Base-by-base conservation (phyloP, 2,329 filamentous ascomycete genomes). In the Beauveria caledonica region DNA sequence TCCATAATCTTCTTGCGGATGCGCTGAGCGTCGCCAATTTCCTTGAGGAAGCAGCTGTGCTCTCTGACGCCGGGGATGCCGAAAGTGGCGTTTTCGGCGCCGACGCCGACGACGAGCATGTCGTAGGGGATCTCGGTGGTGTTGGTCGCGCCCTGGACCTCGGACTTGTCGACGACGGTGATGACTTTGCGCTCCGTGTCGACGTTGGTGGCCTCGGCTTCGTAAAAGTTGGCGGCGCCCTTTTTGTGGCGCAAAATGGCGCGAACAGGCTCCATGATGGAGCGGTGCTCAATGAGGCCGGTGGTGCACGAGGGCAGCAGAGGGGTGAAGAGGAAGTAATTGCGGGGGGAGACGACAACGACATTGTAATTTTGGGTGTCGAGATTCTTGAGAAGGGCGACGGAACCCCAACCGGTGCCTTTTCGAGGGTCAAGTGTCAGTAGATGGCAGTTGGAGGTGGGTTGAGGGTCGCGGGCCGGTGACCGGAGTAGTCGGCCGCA, bases 1-100 rank as follows among this genome's bases (percentile, higher is more conserved):
- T 99, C 94, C 94, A 99, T 99, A 77, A 99, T 97, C 77, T 91
- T 92, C 82, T 93, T 97, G 72, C 94, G 91, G 73, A 99, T 99
- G 71, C 86, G 85, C 78, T 99, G 94, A 61, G 94, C 94, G 74
- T 99, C 95, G 66, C 84, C 86, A 71, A 99, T 96, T 79, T 99
- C 95, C 83, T 99, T 99, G 73, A 99, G 78, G 84, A 99, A 99
- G 80, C 92, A 96, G 68, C 90, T 93, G 81, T 99, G 80, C 77
- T 99, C 94, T 67, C 86, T 87, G 60, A 99, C 94, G 74, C 94
- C 94, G 60, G 91, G 92, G 70, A 99, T 97, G 68, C 92, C 94
- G 72, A 99, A 99, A 62, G 94, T 99, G 58, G 94, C 93, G 76
- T 97, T 99, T 81, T 97, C 94, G 65, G 94, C 94, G 66, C 94